Base-by-base conservation (phyloP, 306 rosid genomes). In the Vicia villosa region DNA sequence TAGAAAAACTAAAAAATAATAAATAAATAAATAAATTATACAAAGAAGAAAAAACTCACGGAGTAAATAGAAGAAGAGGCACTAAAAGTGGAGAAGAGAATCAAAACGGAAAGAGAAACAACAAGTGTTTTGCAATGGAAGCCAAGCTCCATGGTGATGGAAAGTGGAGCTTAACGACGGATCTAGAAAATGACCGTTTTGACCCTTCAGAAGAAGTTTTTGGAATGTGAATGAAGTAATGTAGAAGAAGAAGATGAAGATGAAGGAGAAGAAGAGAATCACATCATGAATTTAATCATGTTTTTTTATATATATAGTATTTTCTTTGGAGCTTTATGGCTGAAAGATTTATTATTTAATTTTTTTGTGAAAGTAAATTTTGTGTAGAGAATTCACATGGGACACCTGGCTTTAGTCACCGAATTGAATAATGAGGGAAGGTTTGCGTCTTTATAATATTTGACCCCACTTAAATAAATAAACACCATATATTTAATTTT, bases 61-160 rank as follows among this genome's bases (percentile, higher is more conserved):
- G 81, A 77, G 76, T 75, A 84, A 57, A 79, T 56, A 74, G 90
- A 63, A 36, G 66, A 83, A 74, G 90, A 78, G 8, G 83, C 96
- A 79, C 80, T 68, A 42, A 78, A 34, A 34, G 38, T 34, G 10
- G 38, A 34, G 38, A 34, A 34, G 38, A 34, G 64, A 13, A 88
- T 77, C 61, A 89, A 78, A 17, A 88, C 72, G 46, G 81, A 45
- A 51, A 86, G 63, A 51, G 82, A 63, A 72, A 52, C 76, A 37
- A 52, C 74, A 37, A 72, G 78, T 77, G 79, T 74, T 79, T 79
- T 78, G 24, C 43, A 77, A 54, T 37, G 34, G 30, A 52, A 52
- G 32, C 32, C 49, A 30, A 74, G 79, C 83, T 81, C 81, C 63
- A 56, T 56, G 19, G 20, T 28, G 3, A 26, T 6, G 10, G 6